Conservation (phyloP, 1,284 basidiomycete genomes). For the Puccinia polysora region DNA sequence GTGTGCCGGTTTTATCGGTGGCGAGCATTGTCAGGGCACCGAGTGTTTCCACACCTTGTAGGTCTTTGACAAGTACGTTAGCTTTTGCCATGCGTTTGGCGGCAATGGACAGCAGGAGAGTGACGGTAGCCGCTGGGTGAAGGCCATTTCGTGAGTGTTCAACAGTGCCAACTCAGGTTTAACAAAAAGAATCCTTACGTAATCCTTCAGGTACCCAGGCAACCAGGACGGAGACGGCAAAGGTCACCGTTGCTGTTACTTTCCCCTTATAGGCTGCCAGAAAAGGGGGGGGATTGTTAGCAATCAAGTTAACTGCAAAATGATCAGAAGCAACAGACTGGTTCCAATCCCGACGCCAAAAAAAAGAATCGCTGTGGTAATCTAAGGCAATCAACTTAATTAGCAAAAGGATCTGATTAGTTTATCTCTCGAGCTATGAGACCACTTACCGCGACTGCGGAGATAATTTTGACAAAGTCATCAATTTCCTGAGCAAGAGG, state of each 20-base stretch:
- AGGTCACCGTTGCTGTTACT: conserved; percentile 62
- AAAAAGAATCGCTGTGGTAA: conserved; percentile 63
- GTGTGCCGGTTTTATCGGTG: conserved; percentile 70
- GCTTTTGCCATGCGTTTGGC: conserved; percentile 68
- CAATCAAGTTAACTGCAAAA: background rate
- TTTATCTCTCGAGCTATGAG: background rate
- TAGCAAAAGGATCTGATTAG: background rate
- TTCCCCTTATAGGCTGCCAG: conserved; percentile 61
- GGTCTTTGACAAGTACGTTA: conserved; percentile 66
- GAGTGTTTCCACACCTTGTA: conserved; percentile 68
- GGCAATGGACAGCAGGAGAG: conserved; percentile 65
- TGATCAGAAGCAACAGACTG: background rate
- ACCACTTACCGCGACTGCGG: conserved; percentile 55
- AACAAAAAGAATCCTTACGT: conserved; percentile 11
- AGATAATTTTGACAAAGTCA: conserved; percentile 58
- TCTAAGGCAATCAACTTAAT: conserved; percentile 44
- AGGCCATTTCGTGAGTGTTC: background rate
- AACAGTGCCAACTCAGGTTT: conserved; percentile 52
- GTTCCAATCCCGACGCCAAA: conserved; percentile 64
- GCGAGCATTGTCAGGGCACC: conserved; percentile 60
- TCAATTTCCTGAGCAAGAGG: conserved; percentile 64
- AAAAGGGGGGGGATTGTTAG: background rate
- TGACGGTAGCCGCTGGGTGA: conserved; percentile 60
- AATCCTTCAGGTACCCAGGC: conserved; percentile 63
- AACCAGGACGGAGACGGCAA: conserved; percentile 67